Percentiles rank a stretch among this genome's conserved stretches.
phyloP scores from a whole-genome alignment of 305 asterid species.

The Petunia hybrid region DNA sequence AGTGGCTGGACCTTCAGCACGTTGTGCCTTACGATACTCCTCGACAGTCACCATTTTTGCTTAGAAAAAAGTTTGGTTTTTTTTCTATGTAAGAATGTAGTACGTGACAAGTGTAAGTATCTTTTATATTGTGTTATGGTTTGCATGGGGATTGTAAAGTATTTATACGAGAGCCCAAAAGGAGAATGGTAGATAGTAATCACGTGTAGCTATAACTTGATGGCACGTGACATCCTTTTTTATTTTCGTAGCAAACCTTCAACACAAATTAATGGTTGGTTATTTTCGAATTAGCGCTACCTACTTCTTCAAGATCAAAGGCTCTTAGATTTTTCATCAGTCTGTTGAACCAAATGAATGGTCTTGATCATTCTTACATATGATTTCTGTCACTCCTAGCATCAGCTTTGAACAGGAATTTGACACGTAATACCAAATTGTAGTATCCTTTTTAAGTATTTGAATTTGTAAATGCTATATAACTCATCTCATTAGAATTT shows the following conservation, averaged over 20 bases:
- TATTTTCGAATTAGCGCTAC: background rate
- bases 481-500: too few species aligned
- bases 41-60: conserved; percentile 60
- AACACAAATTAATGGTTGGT: background rate
- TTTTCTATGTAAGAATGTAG: too few species aligned
- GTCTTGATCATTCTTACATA: conserved; percentile 2
- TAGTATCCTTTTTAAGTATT: too few species aligned
- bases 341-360: background rate
- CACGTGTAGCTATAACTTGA: conserved; percentile 23
- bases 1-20: conserved; percentile 75
- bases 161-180: background rate
- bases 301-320: conserved; percentile 1
- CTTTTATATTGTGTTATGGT: too few species aligned
- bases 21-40: conserved; percentile 61
- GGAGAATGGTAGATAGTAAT: conserved; percentile 27
- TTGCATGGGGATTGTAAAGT: conserved; percentile 18
- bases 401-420: conserved; percentile 4
- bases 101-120: too few species aligned
- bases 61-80: background rate
- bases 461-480: too few species aligned
- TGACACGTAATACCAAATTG: conserved; percentile 15
- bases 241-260: background rate
- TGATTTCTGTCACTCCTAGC: background rate
- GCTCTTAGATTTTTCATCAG: background rate
- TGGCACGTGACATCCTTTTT: conserved; percentile 25